Evolutionary conservation across 306 rosid genomes (phyloP).

Genomic region (Dalbergia cochinchinensis): DNA sequence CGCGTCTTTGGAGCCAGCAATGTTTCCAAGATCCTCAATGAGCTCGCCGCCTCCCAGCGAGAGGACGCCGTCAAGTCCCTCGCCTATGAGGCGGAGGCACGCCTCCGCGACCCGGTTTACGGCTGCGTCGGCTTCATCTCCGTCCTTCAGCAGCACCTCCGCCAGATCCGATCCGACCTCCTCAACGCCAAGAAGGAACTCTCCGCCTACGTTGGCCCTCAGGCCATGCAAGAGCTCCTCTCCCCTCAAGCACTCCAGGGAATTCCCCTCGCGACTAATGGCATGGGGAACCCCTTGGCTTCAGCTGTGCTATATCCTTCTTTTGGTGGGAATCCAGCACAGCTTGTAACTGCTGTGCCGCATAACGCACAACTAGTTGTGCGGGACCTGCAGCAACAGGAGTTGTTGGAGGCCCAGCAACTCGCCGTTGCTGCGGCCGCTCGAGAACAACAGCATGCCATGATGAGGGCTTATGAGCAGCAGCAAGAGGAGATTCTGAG

Average conservation of each 20-base stretch:
- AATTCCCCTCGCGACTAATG: background rate
- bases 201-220: conserved; percentile 54
- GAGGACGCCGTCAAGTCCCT: conserved; percentile 81
- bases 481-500: conserved; percentile 56
- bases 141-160: conserved; percentile 61
- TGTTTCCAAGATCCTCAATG: conserved; percentile 69
- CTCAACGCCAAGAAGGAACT: conserved; percentile 64
- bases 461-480: conserved; percentile 54
- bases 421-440: conserved; percentile 49
- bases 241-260: background rate
- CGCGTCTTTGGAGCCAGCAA: conserved; percentile 86
- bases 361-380: conserved; percentile 31
- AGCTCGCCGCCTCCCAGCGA: conserved; percentile 57
- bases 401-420: conserved; percentile 67
- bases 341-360: background rate
- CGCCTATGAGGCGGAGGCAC: conserved; percentile 83
- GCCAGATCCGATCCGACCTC: conserved; percentile 54
- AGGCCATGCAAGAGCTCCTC: conserved; percentile 50
- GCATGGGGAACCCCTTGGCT: background rate
- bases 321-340: background rate
- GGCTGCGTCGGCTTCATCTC: conserved; percentile 82
- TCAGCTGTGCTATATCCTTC: background rate
- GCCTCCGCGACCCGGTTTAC: conserved; percentile 73
- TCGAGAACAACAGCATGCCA: conserved; percentile 53
- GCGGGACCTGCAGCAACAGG: conserved; percentile 51